Base-by-base conservation (phyloP, 441 rosid species). In the Gossypium lobatum region DNA sequence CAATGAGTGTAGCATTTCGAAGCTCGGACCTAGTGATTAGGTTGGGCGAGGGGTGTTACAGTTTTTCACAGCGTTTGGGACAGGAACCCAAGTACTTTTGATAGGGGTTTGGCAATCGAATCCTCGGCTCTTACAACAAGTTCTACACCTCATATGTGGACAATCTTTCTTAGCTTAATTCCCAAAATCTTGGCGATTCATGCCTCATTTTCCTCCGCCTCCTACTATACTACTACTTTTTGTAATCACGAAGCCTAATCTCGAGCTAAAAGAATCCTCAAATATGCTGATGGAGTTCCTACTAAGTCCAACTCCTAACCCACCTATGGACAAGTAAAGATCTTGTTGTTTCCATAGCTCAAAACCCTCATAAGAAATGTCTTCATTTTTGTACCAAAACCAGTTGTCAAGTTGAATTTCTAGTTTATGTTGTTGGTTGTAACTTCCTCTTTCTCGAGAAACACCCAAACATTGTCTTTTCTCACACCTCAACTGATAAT, bases 61-160 rank as follows among this genome's bases (percentile, higher is more conserved):
- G 31, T 3, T 0, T 26, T 65, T 92, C 97, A 2, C 97, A 88
- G 85, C 97, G 92, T 68, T 84, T 92, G 0, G 97, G 4, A 93
- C 91, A 26, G 97, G 88, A 80, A 92, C 93, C 95, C 98, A 94
- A 25, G 97, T 94, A 82, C 98, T 94, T 72, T 83, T 94, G n/a
- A 94, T 85, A 85, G 91, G 64, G 64, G 97, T 94, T 28, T 80
- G 81, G 76, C 97, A 92, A 0, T 89, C 91, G 10, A 91, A 88
- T 57, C 97, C 98, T 25, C 98, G 88, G 83, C 95, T 89, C 70
- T 92, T 94, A 66, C 98, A 94, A 55, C 97, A 94, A 73, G 97
- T 92, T 73, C 97, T 76, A 80, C 98, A 94, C 74, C 97, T 80
- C 86, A 88, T 81, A 82, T 94, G 94, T 6, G 64, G 8, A 20